Conservation (phyloP, 139 green algal genomes). For the Tetradesmus obliquus region DNA sequence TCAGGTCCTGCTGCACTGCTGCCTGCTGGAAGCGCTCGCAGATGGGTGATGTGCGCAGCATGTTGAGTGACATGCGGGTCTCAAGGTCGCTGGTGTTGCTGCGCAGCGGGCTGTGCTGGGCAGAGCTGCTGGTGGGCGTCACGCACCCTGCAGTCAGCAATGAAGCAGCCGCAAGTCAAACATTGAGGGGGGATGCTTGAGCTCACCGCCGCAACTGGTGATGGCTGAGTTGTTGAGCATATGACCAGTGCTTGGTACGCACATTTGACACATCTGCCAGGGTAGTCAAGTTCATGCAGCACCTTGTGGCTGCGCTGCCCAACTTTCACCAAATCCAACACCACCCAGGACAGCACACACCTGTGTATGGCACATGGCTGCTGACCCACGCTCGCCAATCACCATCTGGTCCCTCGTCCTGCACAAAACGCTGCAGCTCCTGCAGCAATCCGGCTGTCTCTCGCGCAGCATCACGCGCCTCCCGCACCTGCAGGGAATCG, state of each 20-base stretch:
- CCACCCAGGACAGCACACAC: too few species aligned
- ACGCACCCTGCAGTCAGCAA: constrained; percentile 1
- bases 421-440: constrained; percentile 49
- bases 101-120: not conserved
- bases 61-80: not conserved
- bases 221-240: too few species aligned
- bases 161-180: not conserved
- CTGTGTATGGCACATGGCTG: not conserved
- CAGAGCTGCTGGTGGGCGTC: not conserved
- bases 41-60: constrained; percentile 24
- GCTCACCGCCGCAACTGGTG: too few species aligned
- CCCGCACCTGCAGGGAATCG: constrained; percentile 46
- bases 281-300: too few species aligned
- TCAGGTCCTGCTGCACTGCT: not conserved
- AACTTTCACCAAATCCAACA: too few species aligned
- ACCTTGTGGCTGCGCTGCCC: too few species aligned
- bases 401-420: constrained; percentile 26
- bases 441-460: constrained; percentile 51
- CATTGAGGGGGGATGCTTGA: not conserved
- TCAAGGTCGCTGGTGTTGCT: not conserved
- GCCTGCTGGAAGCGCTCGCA: constrained; percentile 24
- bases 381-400: constrained; percentile 49
- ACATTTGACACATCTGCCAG: too few species aligned
- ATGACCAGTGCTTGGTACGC: too few species aligned
- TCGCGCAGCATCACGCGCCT: constrained; percentile 52